Evolutionary conservation across 305 asterid genomes (phyloP).

Genomic region (Coffea humblotiana): DNA sequence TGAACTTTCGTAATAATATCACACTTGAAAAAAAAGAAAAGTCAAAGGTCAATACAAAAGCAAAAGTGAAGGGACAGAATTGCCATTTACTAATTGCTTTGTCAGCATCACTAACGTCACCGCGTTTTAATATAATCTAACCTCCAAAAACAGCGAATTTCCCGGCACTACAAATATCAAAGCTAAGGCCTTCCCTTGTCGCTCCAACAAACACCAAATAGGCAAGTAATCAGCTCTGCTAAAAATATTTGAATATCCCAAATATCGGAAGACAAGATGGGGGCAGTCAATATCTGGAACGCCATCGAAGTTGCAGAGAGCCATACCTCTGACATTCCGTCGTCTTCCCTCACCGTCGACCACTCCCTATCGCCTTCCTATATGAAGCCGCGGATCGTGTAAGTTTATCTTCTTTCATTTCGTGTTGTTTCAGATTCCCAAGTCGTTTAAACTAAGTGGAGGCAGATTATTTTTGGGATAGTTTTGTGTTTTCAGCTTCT

Average conservation of each 20-base stretch:
- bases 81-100: neutral
- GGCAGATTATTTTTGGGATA: neutral
- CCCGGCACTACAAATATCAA: neutral
- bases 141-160: neutral
- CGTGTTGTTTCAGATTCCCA: neutral
- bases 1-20: too few relatives aligned
- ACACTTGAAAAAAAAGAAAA: too few relatives aligned
- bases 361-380: conserved; percentile 73
- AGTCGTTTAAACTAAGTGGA: neutral
- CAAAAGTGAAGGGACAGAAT: neutral
- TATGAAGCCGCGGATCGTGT: conserved; percentile 81
- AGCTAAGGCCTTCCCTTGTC: neutral
- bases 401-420: conserved; percentile 8
- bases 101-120: neutral
- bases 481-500: neutral
- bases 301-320: conserved; percentile 71
- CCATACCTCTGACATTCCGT: conserved; percentile 62
- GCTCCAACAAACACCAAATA: neutral
- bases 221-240: neutral
- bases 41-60: neutral
- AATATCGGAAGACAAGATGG: conserved; percentile 33
- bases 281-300: conserved; percentile 66
- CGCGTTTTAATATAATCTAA: neutral
- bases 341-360: conserved; percentile 63
- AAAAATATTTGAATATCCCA: too few relatives aligned